These are phyloP conservation scores for Ceratobasidium theobromae DNA, from an alignment of 1,284 basidiomycete genomes.

Conservation along the genomic window DNA sequence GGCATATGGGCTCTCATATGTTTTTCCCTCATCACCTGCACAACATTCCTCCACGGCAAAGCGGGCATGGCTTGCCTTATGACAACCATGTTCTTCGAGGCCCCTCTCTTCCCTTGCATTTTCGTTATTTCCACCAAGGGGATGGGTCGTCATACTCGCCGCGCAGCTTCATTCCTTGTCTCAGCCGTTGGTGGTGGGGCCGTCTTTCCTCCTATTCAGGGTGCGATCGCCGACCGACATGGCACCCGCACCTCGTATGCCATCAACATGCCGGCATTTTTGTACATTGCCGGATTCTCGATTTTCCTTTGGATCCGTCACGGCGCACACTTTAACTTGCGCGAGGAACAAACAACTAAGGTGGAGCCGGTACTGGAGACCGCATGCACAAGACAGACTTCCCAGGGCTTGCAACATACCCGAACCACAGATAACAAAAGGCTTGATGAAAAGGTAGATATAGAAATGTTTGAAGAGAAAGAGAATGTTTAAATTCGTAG, in stretches of 20 bases:
- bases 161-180: slow-evolving; percentile 46
- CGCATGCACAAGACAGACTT: no score
- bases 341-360: slow-evolving; percentile 1
- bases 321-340: slow-evolving; percentile 20
- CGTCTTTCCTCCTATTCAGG: slow-evolving; percentile 49
- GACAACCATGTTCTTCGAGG: slow-evolving; percentile 51
- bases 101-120: slow-evolving; percentile 46
- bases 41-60: slow-evolving; percentile 44
- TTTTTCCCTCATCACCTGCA: slow-evolving; percentile 45
- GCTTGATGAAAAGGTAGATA: neutral
- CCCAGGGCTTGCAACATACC: slow-evolving; percentile 1
- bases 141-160: slow-evolving; percentile 48
- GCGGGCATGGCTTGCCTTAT: slow-evolving; percentile 48
- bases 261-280: slow-evolving; percentile 45
- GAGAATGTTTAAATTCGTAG: slow-evolving; percentile 6
- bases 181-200: slow-evolving; percentile 49
- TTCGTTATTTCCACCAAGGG: slow-evolving; percentile 47
- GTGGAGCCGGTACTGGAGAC: slow-evolving; percentile 1
- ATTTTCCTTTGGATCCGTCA: slow-evolving; percentile 42
- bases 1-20: slow-evolving; percentile 43
- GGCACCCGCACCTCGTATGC: slow-evolving; percentile 43
- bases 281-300: slow-evolving; percentile 44
- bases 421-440: slow-evolving; percentile 2
- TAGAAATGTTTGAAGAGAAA: slow-evolving; percentile 11
- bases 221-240: slow-evolving; percentile 46